Conservation (phyloP, 345 rosid species). For the Nephelium lappaceum region DNA sequence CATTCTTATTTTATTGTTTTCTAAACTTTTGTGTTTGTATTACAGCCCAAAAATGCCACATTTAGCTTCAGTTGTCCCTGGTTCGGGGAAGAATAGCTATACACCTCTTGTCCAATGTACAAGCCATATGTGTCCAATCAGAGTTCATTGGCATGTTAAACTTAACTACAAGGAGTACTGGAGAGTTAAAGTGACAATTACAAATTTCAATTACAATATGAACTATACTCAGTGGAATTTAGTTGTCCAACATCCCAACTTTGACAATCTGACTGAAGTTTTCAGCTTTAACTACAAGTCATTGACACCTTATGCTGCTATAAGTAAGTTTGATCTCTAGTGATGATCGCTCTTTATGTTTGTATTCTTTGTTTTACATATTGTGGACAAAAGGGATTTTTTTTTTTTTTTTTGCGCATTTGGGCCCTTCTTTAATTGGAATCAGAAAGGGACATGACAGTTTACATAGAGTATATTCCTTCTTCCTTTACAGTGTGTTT, state of each 20-base stretch:
- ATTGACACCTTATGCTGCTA: conserved; percentile 55
- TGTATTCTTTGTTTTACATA: not conserved
- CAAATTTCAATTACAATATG: conserved; percentile 82
- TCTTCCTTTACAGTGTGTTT: not conserved
- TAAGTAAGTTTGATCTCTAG: conserved; percentile 54
- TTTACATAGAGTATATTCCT: not conserved
- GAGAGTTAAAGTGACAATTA: conserved; percentile 76
- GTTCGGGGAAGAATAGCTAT: conserved; percentile 40
- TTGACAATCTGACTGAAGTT: conserved; percentile 65
- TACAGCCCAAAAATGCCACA: conserved; percentile 58
- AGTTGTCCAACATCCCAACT: conserved; percentile 84
- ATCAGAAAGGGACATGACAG: not conserved
- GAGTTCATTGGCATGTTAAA: conserved; percentile 93
- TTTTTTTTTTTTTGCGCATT: not conserved
- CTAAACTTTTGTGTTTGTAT: conserved; percentile 8
- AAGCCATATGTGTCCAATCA: conserved; percentile 86
- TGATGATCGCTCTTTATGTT: not conserved
- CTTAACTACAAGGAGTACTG: conserved; percentile 81
- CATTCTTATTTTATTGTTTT: conserved; percentile 4
- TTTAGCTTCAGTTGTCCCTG: conserved; percentile 62
- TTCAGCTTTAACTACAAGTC: conserved; percentile 78
- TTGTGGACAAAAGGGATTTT: not conserved
- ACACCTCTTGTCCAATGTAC: conserved; percentile 75
- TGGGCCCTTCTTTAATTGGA: not conserved
- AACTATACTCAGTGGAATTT: conserved; percentile 85